phyloP scores from a whole-genome alignment of 2,329 filamentous ascomycete genomes.

The Falciphora oryzae region DNA sequence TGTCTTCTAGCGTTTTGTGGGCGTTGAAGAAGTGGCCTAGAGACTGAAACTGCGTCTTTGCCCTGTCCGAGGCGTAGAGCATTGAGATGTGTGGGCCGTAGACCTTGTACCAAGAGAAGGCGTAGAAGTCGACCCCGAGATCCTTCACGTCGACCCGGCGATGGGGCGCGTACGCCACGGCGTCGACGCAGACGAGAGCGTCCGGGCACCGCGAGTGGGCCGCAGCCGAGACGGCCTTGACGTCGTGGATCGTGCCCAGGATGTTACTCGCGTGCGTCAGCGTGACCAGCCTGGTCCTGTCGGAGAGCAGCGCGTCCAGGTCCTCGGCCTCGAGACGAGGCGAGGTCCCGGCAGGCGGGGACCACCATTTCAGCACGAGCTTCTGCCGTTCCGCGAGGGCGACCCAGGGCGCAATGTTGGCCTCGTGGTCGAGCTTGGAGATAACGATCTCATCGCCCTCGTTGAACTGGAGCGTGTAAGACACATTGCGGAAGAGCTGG shows the following conservation, averaged over 20 bases:
- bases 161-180: slow-evolving; percentile 72
- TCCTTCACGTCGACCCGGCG: slow-evolving; percentile 61
- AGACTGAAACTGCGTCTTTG: slow-evolving; percentile 49
- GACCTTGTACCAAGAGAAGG: slow-evolving; percentile 80
- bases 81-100: slow-evolving; percentile 71
- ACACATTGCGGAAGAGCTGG: slow-evolving; percentile 68
- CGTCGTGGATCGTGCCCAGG: slow-evolving; percentile 63
- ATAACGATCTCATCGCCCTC: slow-evolving; percentile 62
- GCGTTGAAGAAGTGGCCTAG: slow-evolving; percentile 64
- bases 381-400: slow-evolving; percentile 56
- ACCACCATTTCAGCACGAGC: slow-evolving; percentile 66
- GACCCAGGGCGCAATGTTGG: slow-evolving; percentile 70
- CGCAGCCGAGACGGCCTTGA: slow-evolving; percentile 46
- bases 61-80: slow-evolving; percentile 57
- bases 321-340: slow-evolving; percentile 53
- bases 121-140: slow-evolving; percentile 68
- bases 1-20: slow-evolving; percentile 53
- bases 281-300: slow-evolving; percentile 62
- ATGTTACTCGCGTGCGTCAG: slow-evolving; percentile 73
- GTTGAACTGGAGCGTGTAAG: slow-evolving; percentile 45
- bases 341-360: slow-evolving; percentile 33
- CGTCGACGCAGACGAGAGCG: slow-evolving; percentile 66
- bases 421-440: slow-evolving; percentile 70
- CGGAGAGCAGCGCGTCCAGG: slow-evolving; percentile 52
- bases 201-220: slow-evolving; percentile 44